Conservation (phyloP, 768 basidiomycete genomes). For the Phaffia tasmanica region DNA sequence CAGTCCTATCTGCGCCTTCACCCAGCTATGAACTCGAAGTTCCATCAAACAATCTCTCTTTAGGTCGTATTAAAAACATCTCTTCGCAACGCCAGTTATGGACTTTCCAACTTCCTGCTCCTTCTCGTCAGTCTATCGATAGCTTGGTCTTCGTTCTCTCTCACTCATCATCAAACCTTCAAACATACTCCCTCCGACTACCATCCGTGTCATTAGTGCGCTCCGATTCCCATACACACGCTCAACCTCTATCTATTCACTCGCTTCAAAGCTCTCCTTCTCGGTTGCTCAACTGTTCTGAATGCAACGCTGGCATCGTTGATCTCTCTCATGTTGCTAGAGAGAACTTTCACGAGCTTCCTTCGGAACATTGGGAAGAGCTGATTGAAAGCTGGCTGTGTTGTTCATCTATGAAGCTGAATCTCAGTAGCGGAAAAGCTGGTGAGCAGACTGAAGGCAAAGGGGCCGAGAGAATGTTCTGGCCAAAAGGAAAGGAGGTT, state of each 20-base stretch:
- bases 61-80: too few species aligned
- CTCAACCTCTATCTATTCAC: constrained; percentile 50
- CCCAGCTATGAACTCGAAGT: constrained; percentile 41
- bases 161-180: constrained; percentile 50
- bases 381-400: constrained; percentile 98
- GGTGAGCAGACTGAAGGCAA: constrained; percentile 8
- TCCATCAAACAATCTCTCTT: too few species aligned
- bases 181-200: constrained; percentile 48
- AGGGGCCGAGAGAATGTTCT: constrained; percentile 52
- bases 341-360: constrained; percentile 61
- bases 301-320: constrained; percentile 61
- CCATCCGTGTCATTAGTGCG: constrained; percentile 28
- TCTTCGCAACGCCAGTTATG: constrained; percentile 30
- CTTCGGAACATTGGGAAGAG: constrained; percentile 95
- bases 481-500: constrained; percentile 60
- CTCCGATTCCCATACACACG: constrained; percentile 32
- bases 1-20: constrained; percentile 47
- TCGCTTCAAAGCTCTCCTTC: constrained; percentile 48
- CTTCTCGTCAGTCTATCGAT: constrained; percentile 50
- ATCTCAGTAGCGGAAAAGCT: constrained; percentile 52
- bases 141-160: constrained; percentile 49
- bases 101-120: constrained; percentile 45
- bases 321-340: constrained; percentile 29
- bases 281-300: constrained; percentile 64
- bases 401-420: constrained; percentile 76